Base-by-base conservation (phyloP, 2,329 filamentous ascomycete genomes). In the Akanthomyces uredinophilus region DNA sequence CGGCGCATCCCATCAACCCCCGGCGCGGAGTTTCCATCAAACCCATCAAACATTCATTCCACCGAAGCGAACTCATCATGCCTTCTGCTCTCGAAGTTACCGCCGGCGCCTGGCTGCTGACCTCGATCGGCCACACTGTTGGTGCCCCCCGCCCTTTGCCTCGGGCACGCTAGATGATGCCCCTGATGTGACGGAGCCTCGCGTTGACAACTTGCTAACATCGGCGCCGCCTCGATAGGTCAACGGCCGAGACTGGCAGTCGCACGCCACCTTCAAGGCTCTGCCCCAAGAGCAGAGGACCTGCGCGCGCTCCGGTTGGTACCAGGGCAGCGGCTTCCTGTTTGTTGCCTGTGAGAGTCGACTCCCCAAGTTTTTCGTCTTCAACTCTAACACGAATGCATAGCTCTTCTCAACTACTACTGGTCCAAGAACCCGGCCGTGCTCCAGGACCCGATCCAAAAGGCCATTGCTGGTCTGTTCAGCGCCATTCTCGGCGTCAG, bases 341-440 rank as follows among this genome's bases (percentile, higher is more conserved):
- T 47, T 62, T 18, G 18, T 46, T 37, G 53, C 41, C 16, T 27
- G 60, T 62, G 39, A 32, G 51, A 10, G 29, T 3, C 5, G 6
- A 14, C 8, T 1, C 2, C 5, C 18, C 49, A 6, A 5, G 16
- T 37, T 4, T 43, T 16, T 4, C 14, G 32, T 13, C 27, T 39
- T 53, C 11, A 37, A n/a, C 24, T 27, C 51, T 56, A 27, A 61
- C 51, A 41, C 14, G 8, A n/a, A 16, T 27, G 18, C n/a, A 16
- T 24, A 62, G 60, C 52, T 20, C 53, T 62, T 13, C 44, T 62
- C 43, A 62, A 62, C 53, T 62, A 62, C 47, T 57, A 57, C 46
- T 62, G 60, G 60, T 56, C 60, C 52, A 62, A 56, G 53, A 62
- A 62, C 53, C 60, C 60, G 1, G 32, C 32, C 6, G 44, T 51